These are phyloP conservation scores for Talaromyces ruber DNA, from an alignment of 495 filamentous ascomycete genomes.

Conservation along the genomic window DNA sequence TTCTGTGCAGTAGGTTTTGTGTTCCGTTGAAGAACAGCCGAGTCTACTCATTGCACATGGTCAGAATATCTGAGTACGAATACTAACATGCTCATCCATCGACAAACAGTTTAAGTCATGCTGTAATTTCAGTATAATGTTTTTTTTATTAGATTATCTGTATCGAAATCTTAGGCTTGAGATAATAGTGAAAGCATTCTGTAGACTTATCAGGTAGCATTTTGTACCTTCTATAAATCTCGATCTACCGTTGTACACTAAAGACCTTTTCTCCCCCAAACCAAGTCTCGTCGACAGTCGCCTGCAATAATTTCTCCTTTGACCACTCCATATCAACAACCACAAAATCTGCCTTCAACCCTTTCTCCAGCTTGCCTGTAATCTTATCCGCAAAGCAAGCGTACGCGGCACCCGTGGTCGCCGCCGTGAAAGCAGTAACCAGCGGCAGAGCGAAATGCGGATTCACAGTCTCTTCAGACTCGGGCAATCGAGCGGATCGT, in stretches of 20 bases:
- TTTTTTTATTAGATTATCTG: too few relatives aligned
- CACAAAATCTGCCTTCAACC: slow-evolving; percentile 48
- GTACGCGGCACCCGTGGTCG: slow-evolving; percentile 49
- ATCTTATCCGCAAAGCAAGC: slow-evolving; percentile 47
- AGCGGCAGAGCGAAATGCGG: slow-evolving; percentile 42
- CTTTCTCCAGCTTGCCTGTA: slow-evolving; percentile 38
- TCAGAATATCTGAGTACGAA: neutral
- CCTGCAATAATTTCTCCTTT: slow-evolving; percentile 40
- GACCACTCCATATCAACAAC: slow-evolving; percentile 52
- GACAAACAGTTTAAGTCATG: neutral
- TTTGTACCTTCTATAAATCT: neutral
- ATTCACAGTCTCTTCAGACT: slow-evolving; percentile 40
- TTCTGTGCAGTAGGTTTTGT: neutral
- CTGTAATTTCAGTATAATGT: too few relatives aligned
- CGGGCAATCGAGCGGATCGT: slow-evolving; percentile 42
- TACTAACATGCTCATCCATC: neutral
- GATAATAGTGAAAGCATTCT: neutral
- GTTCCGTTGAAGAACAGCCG: neutral
- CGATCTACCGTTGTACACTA: neutral
- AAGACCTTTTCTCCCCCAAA: slow-evolving; percentile 42
- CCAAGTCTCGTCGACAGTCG: slow-evolving; percentile 47
- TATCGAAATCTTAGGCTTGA: too few relatives aligned
- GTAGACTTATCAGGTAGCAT: neutral
- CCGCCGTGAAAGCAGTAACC: slow-evolving; percentile 43
- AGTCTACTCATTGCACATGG: neutral